A percentile compares a stretch with the other conserved stretches of the same genome.
Conservation (phyloP, 495 filamentous ascomycete genomes). For the Amorphotheca resinae region DNA sequence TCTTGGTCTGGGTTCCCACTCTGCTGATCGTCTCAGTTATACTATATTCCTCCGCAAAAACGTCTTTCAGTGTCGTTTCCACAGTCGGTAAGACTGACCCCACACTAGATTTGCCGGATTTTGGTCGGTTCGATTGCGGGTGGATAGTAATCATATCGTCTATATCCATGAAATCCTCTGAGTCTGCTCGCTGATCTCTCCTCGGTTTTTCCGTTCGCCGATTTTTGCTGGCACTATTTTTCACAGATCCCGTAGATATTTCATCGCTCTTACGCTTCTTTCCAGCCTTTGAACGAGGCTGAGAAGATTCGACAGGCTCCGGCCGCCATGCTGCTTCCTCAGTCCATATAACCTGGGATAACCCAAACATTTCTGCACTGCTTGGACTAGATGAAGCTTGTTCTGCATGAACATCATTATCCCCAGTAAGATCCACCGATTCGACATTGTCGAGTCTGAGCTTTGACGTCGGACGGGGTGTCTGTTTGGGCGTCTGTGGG, state of each 20-base stretch:
- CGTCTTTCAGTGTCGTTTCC: constrained; percentile 11
- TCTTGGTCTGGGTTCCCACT: constrained; percentile 16
- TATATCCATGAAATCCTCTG: constrained; percentile 17
- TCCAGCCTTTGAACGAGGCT: constrained; percentile 6
- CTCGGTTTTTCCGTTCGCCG: background rate
- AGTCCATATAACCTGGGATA: constrained; percentile 43
- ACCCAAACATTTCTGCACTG: constrained; percentile 32
- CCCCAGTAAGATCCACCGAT: constrained; percentile 61
- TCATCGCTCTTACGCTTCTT: constrained; percentile 68
- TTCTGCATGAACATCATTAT: constrained; percentile 25
- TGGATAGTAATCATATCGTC: constrained; percentile 21
- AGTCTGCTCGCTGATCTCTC: constrained; percentile 5
- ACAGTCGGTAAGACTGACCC: constrained; percentile 16
- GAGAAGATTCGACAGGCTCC: constrained; percentile 21
- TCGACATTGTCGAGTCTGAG: constrained; percentile 32
- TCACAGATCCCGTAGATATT: constrained; percentile 31
- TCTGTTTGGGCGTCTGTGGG: constrained; percentile 18
- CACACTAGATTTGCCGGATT: constrained; percentile 3
- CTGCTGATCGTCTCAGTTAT: constrained; percentile 19
- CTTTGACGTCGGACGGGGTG: constrained; percentile 13
- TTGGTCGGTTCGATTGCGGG: constrained; percentile 3
- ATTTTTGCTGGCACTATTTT: background rate
- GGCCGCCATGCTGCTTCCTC: constrained; percentile 40
- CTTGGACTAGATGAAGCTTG: constrained; percentile 29
- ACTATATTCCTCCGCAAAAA: constrained; percentile 10